phyloP scores from a whole-genome alignment of 1,284 basidiomycete genomes.

The Cutaneotrichosporon daszewskae region DNA sequence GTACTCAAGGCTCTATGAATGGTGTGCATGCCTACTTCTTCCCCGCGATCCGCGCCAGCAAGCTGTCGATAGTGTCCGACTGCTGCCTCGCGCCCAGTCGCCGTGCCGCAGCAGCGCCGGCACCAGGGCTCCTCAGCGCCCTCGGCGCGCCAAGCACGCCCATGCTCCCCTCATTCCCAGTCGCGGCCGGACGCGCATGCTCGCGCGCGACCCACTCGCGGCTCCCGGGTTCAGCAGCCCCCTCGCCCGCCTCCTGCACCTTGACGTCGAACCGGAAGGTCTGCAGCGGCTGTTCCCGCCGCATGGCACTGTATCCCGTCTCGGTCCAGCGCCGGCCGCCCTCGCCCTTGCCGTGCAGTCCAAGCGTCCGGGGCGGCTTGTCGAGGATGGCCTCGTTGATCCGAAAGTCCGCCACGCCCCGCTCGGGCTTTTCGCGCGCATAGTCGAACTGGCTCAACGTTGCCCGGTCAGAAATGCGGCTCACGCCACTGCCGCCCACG shows the following conservation, averaged over 20 bases:
- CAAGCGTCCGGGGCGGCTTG: slow-evolving; percentile 32
- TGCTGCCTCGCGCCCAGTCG: not conserved
- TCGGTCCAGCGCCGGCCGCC: slow-evolving; percentile 6
- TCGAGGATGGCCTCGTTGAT: slow-evolving; percentile 25
- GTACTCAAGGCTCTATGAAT: too few relatives aligned
- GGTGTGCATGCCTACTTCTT: not conserved
- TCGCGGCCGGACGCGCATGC: not conserved
- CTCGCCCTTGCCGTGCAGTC: slow-evolving; percentile 5
- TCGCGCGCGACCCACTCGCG: slow-evolving; percentile 15
- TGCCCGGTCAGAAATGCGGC: slow-evolving; percentile 10
- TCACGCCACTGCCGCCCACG: slow-evolving; percentile 9
- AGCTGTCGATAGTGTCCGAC: slow-evolving; percentile 4
- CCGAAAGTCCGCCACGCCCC: slow-evolving; percentile 29
- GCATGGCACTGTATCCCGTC: slow-evolving; percentile 7
- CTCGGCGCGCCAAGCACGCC: slow-evolving; percentile 11
- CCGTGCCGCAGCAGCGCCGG: not conserved
- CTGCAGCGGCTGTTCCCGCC: slow-evolving; percentile 30
- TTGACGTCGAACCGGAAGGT: slow-evolving; percentile 35
- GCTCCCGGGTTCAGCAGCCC: slow-evolving; percentile 1
- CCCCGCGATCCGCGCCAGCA: slow-evolving; percentile 2
- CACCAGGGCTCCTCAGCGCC: not conserved
- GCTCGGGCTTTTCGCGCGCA: slow-evolving; percentile 18
- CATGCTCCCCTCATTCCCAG: slow-evolving; percentile 3
- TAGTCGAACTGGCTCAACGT: slow-evolving; percentile 25
- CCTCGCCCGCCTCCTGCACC: slow-evolving; percentile 16